Conservation (phyloP, 176 grass and related monocot species). For the Neostapfia colusana region DNA sequence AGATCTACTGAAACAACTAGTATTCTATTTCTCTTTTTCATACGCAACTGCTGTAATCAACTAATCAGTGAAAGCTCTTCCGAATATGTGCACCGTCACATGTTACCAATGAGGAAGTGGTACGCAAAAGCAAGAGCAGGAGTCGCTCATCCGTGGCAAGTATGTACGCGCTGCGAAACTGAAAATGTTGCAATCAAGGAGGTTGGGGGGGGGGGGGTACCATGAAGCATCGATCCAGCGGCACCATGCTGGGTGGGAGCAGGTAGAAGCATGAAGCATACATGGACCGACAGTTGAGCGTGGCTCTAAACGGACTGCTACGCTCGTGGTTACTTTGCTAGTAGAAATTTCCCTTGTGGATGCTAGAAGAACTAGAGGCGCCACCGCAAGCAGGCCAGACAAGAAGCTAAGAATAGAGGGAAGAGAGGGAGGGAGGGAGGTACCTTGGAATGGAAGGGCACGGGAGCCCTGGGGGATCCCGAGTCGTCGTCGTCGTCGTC, state of each 20-base stretch:
- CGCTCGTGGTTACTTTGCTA: not conserved
- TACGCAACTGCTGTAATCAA: not conserved
- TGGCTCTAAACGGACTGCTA: not conserved
- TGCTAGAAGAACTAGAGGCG: not conserved
- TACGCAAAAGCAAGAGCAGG: not conserved
- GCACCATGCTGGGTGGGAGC: not conserved
- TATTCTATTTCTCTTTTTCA: not conserved
- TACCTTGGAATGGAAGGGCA: conserved; percentile 55
- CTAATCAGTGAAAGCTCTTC: not conserved
- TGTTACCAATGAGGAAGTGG: too few relatives aligned
- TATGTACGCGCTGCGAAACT: not conserved
- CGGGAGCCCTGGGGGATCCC: conserved; percentile 16
- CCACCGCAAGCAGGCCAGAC: not conserved
- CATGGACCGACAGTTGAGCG: not conserved
- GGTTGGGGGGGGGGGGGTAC: not conserved
- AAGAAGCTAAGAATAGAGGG: conserved; percentile 14
- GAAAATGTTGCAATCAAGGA: not conserved
- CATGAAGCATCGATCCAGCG: not conserved
- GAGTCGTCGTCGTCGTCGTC: not conserved
- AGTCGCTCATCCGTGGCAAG: not conserved
- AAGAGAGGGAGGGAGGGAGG: not conserved
- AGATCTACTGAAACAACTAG: not conserved
- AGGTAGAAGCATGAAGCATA: not conserved
- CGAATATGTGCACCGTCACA: too few relatives aligned
- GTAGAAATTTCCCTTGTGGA: not conserved